phyloP scores from a whole-genome alignment of 345 rosid species.

The Citrus medica region DNA sequence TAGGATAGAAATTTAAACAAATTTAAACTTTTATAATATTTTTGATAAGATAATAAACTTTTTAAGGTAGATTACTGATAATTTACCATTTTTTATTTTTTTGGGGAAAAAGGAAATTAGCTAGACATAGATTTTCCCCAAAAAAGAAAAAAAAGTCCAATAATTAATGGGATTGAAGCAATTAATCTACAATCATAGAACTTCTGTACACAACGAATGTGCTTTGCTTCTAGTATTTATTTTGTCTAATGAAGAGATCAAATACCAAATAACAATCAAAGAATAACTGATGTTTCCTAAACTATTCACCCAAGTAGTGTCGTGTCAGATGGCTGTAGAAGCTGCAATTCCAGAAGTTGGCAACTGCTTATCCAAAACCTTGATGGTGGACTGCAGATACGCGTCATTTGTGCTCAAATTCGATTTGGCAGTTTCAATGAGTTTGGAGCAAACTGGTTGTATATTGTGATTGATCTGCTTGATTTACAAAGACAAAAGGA shows the following conservation, averaged over 20 bases:
- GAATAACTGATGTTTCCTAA: neutral
- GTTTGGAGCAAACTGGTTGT: constrained; percentile 47
- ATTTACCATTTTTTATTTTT: too few relatives aligned
- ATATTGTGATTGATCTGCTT: constrained; percentile 47
- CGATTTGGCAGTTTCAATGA: constrained; percentile 57
- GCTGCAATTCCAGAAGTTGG: constrained; percentile 18
- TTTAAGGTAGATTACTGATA: too few relatives aligned
- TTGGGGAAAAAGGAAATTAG: too few relatives aligned
- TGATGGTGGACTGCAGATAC: constrained; percentile 49
- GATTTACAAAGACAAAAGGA: neutral
- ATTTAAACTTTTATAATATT: too few relatives aligned
- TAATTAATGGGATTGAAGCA: too few relatives aligned
- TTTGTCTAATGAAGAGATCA: neutral
- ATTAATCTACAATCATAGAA: neutral
- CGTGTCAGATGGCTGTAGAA: constrained; percentile 3
- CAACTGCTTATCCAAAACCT: constrained; percentile 34
- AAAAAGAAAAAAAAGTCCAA: too few relatives aligned
- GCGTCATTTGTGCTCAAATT: constrained; percentile 46
- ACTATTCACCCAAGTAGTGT: neutral
- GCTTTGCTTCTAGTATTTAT: neutral
- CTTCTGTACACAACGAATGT: neutral
- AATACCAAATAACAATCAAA: neutral
- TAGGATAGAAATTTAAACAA: too few relatives aligned
- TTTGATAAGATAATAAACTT: too few relatives aligned
- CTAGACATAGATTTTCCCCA: too few relatives aligned